phyloP scores from a whole-genome alignment of 352 stramenopile genomes.

The Pilasporangium apinafurcum region DNA sequence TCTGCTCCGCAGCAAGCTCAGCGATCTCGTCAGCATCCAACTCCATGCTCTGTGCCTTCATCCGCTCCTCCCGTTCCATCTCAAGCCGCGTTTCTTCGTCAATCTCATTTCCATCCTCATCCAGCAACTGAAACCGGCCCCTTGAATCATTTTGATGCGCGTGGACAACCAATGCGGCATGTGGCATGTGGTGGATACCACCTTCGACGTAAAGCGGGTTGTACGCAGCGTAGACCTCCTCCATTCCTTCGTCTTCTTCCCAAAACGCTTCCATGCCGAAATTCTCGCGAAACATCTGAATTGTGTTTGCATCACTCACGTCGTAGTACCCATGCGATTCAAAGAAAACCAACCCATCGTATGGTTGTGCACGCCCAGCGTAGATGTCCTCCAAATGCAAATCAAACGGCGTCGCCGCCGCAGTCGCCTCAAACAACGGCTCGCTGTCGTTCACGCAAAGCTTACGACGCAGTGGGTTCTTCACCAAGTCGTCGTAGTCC shows the following conservation, averaged over 20 bases:
- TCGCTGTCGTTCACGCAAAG: neutral
- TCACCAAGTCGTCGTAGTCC: slow-evolving; percentile 8
- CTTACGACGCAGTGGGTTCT: neutral
- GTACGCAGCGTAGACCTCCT: slow-evolving; percentile 13
- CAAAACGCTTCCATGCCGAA: slow-evolving; percentile 64
- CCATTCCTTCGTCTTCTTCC: slow-evolving; percentile 22
- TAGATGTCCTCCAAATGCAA: slow-evolving; percentile 63
- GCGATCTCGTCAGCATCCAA: slow-evolving; percentile 59
- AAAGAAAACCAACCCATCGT: slow-evolving; percentile 69
- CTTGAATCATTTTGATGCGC: no score
- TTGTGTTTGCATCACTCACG: slow-evolving; percentile 72
- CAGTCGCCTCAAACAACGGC: neutral
- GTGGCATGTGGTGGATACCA: slow-evolving; percentile 5
- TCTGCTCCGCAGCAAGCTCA: slow-evolving; percentile 52
- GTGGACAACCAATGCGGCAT: slow-evolving; percentile 4
- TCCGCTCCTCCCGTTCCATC: slow-evolving; percentile 31
- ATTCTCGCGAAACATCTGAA: slow-evolving; percentile 75
- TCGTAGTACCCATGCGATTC: slow-evolving; percentile 81
- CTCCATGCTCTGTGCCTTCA: slow-evolving; percentile 47
- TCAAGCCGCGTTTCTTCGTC: slow-evolving; percentile 50
- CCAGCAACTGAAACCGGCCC: slow-evolving; percentile 46
- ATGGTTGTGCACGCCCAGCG: slow-evolving; percentile 26
- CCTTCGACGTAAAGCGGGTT: slow-evolving; percentile 6
- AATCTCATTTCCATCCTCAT: slow-evolving; percentile 63
- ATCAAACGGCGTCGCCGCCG: slow-evolving; percentile 48